phyloP scores from a whole-genome alignment of 257 asterid species.

The Phtheirospermum japonicum region DNA sequence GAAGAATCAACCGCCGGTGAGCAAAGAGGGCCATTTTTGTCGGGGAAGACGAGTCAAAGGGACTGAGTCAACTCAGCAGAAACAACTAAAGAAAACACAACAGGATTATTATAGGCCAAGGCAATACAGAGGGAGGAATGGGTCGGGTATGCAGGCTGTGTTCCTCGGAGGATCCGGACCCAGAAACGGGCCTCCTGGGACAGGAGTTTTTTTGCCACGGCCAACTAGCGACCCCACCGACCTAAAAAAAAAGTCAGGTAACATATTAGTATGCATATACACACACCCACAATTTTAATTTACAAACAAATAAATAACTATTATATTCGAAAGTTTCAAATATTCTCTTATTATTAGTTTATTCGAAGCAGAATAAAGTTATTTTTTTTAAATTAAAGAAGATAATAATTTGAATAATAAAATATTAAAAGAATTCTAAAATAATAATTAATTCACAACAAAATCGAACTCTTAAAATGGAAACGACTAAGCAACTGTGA shows the following conservation, averaged over 20 bases:
- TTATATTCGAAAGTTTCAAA: not conserved
- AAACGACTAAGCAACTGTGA: too few species aligned
- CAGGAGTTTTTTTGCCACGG: conserved; percentile 83
- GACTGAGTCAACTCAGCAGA: conserved; percentile 40
- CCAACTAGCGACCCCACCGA: conserved; percentile 30
- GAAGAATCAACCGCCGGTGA: conserved; percentile 45
- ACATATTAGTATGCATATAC: not conserved
- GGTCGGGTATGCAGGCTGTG: conserved; percentile 82
- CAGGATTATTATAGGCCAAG: conserved; percentile 18
- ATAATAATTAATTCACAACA: too few species aligned
- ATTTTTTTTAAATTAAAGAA: too few species aligned
- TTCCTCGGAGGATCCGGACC: conserved; percentile 64
- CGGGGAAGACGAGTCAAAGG: conserved; percentile 37
- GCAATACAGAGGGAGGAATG: conserved; percentile 38
- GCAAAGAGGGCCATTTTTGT: too few species aligned
- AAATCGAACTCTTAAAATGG: too few species aligned
- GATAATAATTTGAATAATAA: too few species aligned
- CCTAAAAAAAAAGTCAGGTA: conserved; percentile 58
- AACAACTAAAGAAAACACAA: conserved; percentile 31
- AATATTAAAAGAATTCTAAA: too few species aligned
- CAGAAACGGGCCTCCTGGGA: conserved; percentile 47
- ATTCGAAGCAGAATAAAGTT: too few species aligned
- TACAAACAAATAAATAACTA: too few species aligned
- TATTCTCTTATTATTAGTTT: too few species aligned
- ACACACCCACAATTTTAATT: too few species aligned